phyloP scores from a whole-genome alignment of 305 asterid genomes.

The Fraxinus velutina region DNA sequence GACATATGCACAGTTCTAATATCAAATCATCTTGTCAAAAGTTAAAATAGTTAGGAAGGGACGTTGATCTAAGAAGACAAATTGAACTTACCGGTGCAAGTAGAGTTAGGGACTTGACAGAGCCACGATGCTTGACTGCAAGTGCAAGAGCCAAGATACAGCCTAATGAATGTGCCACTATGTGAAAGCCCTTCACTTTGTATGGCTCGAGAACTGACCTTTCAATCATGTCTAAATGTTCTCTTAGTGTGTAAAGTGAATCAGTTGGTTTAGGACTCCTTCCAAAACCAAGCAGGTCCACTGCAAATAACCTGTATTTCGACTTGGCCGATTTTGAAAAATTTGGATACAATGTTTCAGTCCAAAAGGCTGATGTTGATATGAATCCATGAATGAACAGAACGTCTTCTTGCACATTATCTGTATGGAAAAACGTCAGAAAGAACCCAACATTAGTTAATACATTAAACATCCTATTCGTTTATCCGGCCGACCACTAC shows the following conservation, averaged over 20 bases:
- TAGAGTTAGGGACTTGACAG: conserved; percentile 71
- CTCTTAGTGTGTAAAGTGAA: conserved; percentile 71
- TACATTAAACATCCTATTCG: not conserved
- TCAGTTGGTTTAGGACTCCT: conserved; percentile 82
- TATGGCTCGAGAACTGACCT: conserved; percentile 59
- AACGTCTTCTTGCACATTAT: conserved; percentile 65
- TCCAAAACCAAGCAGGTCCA: conserved; percentile 87
- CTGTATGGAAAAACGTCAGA: conserved; percentile 27
- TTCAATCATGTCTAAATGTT: conserved; percentile 88
- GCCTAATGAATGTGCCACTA: conserved; percentile 90
- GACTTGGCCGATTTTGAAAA: conserved; percentile 61
- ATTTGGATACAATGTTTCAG: conserved; percentile 80
- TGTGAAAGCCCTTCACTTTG: conserved; percentile 77
- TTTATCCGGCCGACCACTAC: too few species aligned
- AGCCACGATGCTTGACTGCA: conserved; percentile 61
- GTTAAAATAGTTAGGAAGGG: not conserved
- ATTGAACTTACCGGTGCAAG: conserved; percentile 69
- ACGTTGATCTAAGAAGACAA: not conserved
- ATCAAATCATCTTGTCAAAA: not conserved
- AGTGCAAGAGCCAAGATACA: conserved; percentile 92
- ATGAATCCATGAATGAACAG: conserved; percentile 89
- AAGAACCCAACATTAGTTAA: not conserved
- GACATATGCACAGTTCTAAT: not conserved
- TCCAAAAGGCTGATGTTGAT: conserved; percentile 86
- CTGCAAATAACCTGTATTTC: conserved; percentile 72